phyloP scores from a whole-genome alignment of 164 flowering plant species.

The Magnolia changhungtana region DNA sequence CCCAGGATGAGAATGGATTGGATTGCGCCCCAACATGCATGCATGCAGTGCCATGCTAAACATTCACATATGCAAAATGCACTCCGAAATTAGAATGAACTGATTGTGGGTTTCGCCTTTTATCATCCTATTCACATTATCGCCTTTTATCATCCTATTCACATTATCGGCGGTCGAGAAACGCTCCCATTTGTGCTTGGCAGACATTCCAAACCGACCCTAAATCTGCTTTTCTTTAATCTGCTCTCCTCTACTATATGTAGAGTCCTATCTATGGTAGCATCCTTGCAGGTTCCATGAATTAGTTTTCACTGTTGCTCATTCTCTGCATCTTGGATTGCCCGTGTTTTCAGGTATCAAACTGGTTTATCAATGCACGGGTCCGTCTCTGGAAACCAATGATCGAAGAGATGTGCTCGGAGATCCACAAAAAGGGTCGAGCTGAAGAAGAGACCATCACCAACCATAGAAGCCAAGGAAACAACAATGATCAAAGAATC shows the following conservation, averaged over 20 bases:
- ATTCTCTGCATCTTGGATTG: neutral
- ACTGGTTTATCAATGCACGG: constrained; percentile 84
- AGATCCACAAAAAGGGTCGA: constrained; percentile 31
- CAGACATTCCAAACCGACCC: no score
- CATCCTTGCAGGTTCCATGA: neutral
- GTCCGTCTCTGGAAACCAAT: constrained; percentile 88
- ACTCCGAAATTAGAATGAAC: no score
- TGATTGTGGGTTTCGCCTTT: no score
- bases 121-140: no score
- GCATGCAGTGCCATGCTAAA: no score
- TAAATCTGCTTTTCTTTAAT: no score
- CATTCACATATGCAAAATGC: no score
- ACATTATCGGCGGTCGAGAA: no score
- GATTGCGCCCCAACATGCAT: no score
- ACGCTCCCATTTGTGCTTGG: no score
- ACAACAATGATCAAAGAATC: neutral
- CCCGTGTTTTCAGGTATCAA: constrained; percentile 55
- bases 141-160: no score
- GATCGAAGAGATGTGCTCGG: constrained; percentile 83
- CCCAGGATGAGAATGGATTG: no score
- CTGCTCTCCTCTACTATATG: neutral
- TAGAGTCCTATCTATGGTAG: neutral
- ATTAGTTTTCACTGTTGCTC: neutral
- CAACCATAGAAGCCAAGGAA: neutral
- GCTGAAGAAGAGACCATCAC: constrained; percentile 15